phyloP scores from a whole-genome alignment of 768 basidiomycete genomes.

The Rhodotorula paludigena region DNA sequence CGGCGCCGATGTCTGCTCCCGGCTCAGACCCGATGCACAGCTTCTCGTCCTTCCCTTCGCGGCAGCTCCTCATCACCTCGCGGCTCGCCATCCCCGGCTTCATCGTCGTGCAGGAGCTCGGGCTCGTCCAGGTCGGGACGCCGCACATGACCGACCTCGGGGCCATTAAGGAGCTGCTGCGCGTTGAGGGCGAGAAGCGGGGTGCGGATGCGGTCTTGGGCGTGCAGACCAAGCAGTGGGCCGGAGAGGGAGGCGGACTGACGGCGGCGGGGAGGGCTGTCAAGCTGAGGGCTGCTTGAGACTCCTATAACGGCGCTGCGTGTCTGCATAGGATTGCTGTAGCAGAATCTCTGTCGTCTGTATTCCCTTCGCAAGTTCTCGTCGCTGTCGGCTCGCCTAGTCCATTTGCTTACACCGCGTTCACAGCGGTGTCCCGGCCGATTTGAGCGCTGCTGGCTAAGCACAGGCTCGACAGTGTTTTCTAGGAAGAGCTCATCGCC shows the following conservation, averaged over 20 bases:
- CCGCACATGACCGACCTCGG: not conserved
- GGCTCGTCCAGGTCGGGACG: not conserved
- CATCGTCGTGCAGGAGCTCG: not conserved
- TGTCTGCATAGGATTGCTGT: no score
- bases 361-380: no score
- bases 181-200: constrained; percentile 1
- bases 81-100: not conserved
- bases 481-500: no score
- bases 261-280: not conserved
- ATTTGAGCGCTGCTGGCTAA: no score
- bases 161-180: constrained; percentile 1
- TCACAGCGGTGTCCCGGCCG: no score
- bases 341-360: no score
- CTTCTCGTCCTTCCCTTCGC: not conserved
- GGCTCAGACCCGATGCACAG: not conserved
- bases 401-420: no score
- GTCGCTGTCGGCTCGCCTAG: no score
- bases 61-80: not conserved
- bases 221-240: constrained; percentile 1
- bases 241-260: not conserved
- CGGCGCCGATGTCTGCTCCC: not conserved
- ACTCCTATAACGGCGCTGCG: no score
- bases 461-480: no score
- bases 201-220: constrained; percentile 12
- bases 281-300: not conserved